Evolutionary conservation across 2,329 filamentous ascomycete species (phyloP).

Genomic region (Pseudogymnoascus sp.): DNA sequence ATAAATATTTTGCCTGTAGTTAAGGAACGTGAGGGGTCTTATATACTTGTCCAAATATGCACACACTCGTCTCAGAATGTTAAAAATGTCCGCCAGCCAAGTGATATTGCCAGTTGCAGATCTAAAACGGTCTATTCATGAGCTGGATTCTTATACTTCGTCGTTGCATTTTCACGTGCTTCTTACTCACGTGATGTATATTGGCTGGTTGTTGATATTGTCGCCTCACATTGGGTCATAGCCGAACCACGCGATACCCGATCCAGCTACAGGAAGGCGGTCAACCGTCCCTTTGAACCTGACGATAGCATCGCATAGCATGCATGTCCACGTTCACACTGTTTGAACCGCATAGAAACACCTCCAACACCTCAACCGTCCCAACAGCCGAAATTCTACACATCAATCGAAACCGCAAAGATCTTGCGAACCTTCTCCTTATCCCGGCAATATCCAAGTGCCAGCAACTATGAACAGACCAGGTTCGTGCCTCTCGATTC

Average conservation of each 20-base stretch:
- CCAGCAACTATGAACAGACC: background rate
- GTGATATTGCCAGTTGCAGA: background rate
- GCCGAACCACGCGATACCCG: conserved; percentile 4
- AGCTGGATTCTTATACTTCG: background rate
- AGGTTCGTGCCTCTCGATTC: background rate
- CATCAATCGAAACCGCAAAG: background rate
- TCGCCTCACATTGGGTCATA: conserved; percentile 1
- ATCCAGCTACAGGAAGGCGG: conserved; percentile 5
- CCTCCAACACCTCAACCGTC: background rate
- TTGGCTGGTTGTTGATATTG: background rate
- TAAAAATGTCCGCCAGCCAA: background rate
- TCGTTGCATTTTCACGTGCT: background rate
- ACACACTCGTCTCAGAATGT: background rate
- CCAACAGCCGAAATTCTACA: background rate
- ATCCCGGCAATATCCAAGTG: background rate
- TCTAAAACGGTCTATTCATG: background rate
- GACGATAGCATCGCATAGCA: conserved; percentile 4
- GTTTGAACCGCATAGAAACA: background rate
- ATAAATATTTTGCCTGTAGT: background rate
- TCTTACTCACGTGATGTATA: background rate
- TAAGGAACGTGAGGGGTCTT: background rate
- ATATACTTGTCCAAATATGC: too few species aligned
- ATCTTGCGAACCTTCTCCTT: background rate
- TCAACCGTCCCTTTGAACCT: conserved; percentile 7
- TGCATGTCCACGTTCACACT: conserved; percentile 1